Base-by-base conservation (phyloP, 805 yeast genomes). In the Metschnikowia lachancei region DNA sequence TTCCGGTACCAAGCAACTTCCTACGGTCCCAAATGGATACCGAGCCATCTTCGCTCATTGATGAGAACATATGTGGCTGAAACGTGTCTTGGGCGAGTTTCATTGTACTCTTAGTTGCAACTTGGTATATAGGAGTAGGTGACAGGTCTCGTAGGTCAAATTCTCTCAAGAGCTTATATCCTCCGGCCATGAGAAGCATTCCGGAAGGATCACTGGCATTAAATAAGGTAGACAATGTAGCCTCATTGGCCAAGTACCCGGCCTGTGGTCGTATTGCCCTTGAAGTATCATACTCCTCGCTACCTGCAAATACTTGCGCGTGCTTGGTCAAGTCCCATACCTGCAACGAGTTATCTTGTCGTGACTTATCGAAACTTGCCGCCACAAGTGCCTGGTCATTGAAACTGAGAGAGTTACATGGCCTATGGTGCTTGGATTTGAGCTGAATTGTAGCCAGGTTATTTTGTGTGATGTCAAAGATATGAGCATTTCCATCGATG, bases 41-140 rank as follows among this genome's bases (percentile, higher is more conserved):
- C 0, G 94, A 79, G 1, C 96, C 96, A 58, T 87, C 92, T 55
- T 90, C 96, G 42, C 87, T 80, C 52, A 79, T 79, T 0, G 95
- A 82, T 14, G 88, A 80, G 62, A 91, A 87, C 51, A 78, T 74
- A 63, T 79, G 76, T 11, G 75, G 75, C 57, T 82, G 81, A 58
- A 80, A 80, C 3, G 86, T 92, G 59, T 87, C 91, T 26, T 83
- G 70, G 8, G 78, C 73, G 38, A 91, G 74, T 16, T 85, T 85
- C 55, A 80, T 73, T 0, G 90, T 81, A 49, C 87, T 78, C 55
- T 83, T 80, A 0, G 95, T 85, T 2, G 91, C 85, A 57, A 86
- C 74, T 61, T 87, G 96, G 58, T 78, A 82, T 1, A 76, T 75
- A 0, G 91, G 87, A n/a, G 50, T 36, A 10, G 50, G 51, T 28